A percentile compares a stretch with the other conserved stretches of the same genome.
Evolutionary conservation across 768 basidiomycete species (phyloP).

Genomic region (Boletus insuetus): DNA sequence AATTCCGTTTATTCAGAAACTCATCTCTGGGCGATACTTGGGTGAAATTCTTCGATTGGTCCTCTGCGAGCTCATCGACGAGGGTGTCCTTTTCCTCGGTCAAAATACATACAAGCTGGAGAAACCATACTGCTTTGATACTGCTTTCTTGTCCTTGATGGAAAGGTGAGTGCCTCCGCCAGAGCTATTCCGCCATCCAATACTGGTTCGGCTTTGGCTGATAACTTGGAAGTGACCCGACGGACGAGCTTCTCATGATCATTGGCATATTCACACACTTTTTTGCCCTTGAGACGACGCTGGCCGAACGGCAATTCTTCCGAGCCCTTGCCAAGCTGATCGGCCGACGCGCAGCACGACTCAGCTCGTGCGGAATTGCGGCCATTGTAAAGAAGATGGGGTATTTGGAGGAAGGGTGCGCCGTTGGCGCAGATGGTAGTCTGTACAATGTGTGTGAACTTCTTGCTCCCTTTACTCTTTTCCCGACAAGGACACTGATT

Average conservation of each 20-base stretch:
- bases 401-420: constrained; percentile 86
- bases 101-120: constrained; percentile 99
- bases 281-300: constrained; percentile 93
- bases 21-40: constrained; percentile 93
- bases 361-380: constrained; percentile 95
- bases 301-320: constrained; percentile 98
- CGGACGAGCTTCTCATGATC: constrained; percentile 94
- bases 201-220: neutral
- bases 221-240: constrained; percentile 67
- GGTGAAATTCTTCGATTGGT: constrained; percentile 96
- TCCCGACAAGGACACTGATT: neutral
- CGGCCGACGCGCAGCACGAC: constrained; percentile 82
- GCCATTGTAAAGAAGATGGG: constrained; percentile 95
- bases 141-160: constrained; percentile 95
- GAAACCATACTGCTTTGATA: constrained; percentile 89
- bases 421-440: constrained; percentile 91
- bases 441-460: constrained; percentile 75
- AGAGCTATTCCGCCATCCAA: neutral
- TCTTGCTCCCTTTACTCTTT: neutral
- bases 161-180: constrained; percentile 61
- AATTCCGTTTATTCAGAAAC: constrained; percentile 54
- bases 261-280: constrained; percentile 98
- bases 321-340: constrained; percentile 87
- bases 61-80: constrained; percentile 92
- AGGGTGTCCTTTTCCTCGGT: constrained; percentile 95